phyloP scores from a whole-genome alignment of 2,329 filamentous ascomycete genomes.

The Coniochaeta hoffmannii region DNA sequence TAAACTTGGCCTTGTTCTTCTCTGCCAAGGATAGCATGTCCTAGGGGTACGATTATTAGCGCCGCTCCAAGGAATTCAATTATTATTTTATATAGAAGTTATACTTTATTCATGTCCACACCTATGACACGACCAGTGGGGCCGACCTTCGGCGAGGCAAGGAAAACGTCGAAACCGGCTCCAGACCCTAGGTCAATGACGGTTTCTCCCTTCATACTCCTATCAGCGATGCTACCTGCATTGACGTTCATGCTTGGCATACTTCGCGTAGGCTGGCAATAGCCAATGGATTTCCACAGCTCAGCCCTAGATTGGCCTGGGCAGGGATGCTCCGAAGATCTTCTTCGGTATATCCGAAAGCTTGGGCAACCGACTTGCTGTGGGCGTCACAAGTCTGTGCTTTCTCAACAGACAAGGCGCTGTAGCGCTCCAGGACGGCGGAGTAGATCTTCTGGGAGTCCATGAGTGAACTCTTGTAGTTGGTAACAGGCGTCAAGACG shows the following conservation, averaged over 20 bases:
- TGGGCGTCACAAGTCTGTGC: conserved; percentile 18
- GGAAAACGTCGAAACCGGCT: conserved; percentile 51
- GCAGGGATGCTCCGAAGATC: conserved; percentile 38
- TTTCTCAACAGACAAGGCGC: conserved; percentile 19
- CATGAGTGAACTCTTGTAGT: conserved; percentile 11
- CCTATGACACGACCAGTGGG: conserved; percentile 41
- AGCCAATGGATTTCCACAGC: conserved; percentile 46
- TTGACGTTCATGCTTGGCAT: background rate
- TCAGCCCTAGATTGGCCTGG: conserved; percentile 43
- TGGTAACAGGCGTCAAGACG: background rate
- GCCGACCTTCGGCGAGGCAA: conserved; percentile 43
- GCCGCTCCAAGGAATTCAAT: background rate
- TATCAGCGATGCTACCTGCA: background rate
- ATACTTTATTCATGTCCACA: conserved; percentile 52
- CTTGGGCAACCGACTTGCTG: conserved; percentile 34
- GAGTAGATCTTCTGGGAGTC: conserved; percentile 25
- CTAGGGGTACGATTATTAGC: conserved; percentile 20
- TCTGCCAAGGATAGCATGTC: conserved; percentile 47
- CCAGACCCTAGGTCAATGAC: conserved; percentile 51
- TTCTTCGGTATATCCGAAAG: conserved; percentile 44
- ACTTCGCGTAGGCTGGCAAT: conserved; percentile 38
- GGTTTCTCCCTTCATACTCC: conserved; percentile 38
- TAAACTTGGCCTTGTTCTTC: conserved; percentile 30
- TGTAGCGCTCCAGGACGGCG: conserved; percentile 27
- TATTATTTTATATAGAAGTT: background rate